Evolutionary conservation across 1,284 basidiomycete species (phyloP).

Genomic region (Fomes fomentarius): DNA sequence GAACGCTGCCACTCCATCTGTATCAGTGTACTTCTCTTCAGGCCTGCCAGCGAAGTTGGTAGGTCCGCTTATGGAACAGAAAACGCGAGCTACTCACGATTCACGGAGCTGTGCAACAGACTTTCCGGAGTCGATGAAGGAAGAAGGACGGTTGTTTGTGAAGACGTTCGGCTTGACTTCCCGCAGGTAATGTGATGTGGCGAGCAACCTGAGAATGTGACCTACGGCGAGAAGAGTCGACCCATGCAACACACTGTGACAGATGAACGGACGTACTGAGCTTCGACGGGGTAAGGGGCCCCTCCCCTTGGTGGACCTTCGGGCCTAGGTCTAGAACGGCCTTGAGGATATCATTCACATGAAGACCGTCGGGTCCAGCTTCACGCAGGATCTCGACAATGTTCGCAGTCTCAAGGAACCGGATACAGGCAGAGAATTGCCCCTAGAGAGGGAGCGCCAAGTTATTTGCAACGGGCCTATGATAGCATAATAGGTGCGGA

Average conservation of each 20-base stretch:
- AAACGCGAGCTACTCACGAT: constrained; percentile 27
- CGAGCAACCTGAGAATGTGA: constrained; percentile 32
- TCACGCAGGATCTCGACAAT: constrained; percentile 38
- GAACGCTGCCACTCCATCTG: constrained; percentile 30
- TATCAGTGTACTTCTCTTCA: constrained; percentile 31
- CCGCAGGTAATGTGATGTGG: constrained; percentile 32
- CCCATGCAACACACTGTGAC: too few relatives aligned
- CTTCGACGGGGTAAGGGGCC: background rate
- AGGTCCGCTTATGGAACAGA: background rate
- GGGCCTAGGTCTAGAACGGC: constrained; percentile 13
- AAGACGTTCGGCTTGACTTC: constrained; percentile 37
- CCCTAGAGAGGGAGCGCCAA: background rate
- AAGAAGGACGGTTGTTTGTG: constrained; percentile 35
- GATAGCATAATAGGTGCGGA: background rate
- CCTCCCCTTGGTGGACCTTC: constrained; percentile 17
- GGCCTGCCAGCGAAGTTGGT: constrained; percentile 13
- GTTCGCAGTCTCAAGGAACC: constrained; percentile 13
- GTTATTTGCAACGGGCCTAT: background rate
- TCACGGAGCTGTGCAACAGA: constrained; percentile 37
- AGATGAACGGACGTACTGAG: constrained; percentile 11
- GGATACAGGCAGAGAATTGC: constrained; percentile 10
- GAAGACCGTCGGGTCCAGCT: constrained; percentile 35
- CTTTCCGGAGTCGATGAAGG: constrained; percentile 60
- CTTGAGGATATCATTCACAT: constrained; percentile 27
- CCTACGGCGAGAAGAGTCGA: constrained; percentile 23